Evolutionary conservation across 805 yeast genomes (phyloP), one percentile per base, ranked within the genome.

Genomic region (Wickerhamiella siamensis): DNA sequence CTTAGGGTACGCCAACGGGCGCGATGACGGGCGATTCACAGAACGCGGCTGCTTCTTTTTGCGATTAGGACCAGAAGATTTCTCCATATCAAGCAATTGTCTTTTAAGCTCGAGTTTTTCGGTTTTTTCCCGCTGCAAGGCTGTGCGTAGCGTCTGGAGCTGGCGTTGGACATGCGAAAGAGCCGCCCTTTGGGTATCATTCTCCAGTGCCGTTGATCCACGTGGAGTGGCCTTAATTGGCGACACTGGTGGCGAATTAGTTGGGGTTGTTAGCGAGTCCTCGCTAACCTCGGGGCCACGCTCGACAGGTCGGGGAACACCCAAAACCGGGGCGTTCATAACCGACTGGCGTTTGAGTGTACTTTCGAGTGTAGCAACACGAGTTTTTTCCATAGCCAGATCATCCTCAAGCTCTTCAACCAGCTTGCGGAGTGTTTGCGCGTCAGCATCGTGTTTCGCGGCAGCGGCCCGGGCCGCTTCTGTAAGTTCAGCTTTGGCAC

Each of bases 101-200:
- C 31, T 24, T 20, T 34, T 33, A 36, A 62, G 48, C 16, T 62
- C 65, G 20, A 59, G 53, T 39, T 65, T 66, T 34, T 69, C 70
- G 14, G 58, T 53, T 48, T 63, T 69, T 38, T 62, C 57, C 53
- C 71, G 73, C 45, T 70, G 54, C 12, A 74, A 52, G 1, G 68
- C 64, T 17, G 66, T 62, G 55, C 80, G 70, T 47, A 80, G 64
- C 49, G 70, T 76, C 14, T 74, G 61, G 38, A 81, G 74, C 2
- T 75, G 71, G 46, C 70, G 66, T 50, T 77, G 74, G 4, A 87
- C 79, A 57, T 71, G 82, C n/a, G 67, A 65, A 48, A 83, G 64
- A 20, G 81, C 76, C 0, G 79, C 69, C 47, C 70, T 67, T 47
- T 81, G 60, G 1, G 86, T 76, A 52, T 82, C 87, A 2, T 72